Percentiles rank a stretch among this genome's conserved stretches.
These are phyloP conservation scores for Micractinium conductrix DNA, from an alignment of 139 green algal species.

Conservation along the genomic window DNA sequence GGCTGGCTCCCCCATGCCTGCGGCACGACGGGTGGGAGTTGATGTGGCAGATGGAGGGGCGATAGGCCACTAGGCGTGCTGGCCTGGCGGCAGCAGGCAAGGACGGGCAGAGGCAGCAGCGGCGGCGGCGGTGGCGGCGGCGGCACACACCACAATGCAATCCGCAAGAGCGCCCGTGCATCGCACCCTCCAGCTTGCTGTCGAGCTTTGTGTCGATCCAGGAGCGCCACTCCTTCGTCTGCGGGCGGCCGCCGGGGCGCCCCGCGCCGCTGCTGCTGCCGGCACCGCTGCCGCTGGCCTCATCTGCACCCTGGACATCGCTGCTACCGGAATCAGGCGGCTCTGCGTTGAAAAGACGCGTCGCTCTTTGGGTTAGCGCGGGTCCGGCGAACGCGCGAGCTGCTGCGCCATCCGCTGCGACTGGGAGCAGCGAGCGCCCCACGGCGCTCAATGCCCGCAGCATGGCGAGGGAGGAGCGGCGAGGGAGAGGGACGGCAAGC, in stretches of 20 bases:
- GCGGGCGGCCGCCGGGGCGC: neutral
- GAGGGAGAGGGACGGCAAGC: too few species aligned
- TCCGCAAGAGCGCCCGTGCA: neutral
- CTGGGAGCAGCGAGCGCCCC: too few species aligned
- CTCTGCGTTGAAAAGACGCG: too few species aligned
- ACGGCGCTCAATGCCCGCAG: too few species aligned
- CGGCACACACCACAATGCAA: neutral
- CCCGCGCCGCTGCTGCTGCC: conserved; percentile 3
- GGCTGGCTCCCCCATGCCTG: neutral
- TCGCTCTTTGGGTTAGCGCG: too few species aligned
- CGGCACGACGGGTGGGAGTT: too few species aligned
- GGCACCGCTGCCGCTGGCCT: neutral
- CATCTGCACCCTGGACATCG: neutral
- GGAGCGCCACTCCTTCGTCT: conserved; percentile 39
- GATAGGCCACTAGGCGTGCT: neutral
- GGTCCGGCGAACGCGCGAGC: too few species aligned
- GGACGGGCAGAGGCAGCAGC: neutral
- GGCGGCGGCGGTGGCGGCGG: neutral
- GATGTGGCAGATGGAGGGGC: too few species aligned
- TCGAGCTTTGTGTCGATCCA: conserved; percentile 40
- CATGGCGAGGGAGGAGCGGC: too few species aligned
- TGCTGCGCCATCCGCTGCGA: too few species aligned
- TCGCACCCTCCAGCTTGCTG: conserved; percentile 15
- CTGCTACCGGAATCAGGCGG: too few species aligned
- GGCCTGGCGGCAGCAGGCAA: neutral